Conservation (phyloP, 2,329 filamentous ascomycete species). For the Lachnellula arida region DNA sequence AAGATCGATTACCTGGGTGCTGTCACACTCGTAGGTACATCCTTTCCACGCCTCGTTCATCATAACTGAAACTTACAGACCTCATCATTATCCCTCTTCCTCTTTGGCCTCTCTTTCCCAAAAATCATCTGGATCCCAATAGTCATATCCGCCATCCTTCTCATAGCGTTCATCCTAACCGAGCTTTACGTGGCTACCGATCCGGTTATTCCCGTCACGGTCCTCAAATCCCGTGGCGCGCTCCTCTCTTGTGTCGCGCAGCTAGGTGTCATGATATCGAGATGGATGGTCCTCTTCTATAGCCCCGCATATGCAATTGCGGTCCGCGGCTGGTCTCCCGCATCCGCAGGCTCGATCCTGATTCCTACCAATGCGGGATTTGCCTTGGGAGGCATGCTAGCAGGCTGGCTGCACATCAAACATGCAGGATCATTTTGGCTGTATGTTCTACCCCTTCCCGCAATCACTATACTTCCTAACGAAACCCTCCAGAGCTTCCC, state of each 20-base stretch:
- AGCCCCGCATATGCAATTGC: constrained; percentile 75
- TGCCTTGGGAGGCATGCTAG: constrained; percentile 65
- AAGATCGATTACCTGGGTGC: constrained; percentile 73
- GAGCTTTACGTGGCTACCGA: constrained; percentile 61
- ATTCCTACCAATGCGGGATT: constrained; percentile 81
- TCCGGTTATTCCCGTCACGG: constrained; percentile 68
- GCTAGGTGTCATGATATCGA: constrained; percentile 72
- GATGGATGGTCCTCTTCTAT: constrained; percentile 79
- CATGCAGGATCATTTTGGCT: constrained; percentile 69
- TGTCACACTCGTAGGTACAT: constrained; percentile 50
- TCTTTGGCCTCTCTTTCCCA: constrained; percentile 64
- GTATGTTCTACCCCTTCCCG: constrained; percentile 26
- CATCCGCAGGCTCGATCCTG: constrained; percentile 68
- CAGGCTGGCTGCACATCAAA: constrained; percentile 72
- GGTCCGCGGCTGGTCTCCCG: constrained; percentile 64
- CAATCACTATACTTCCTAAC: background rate
- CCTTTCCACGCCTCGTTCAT: background rate
- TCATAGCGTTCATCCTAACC: constrained; percentile 53
- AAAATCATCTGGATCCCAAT: constrained; percentile 57
- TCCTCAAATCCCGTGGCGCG: constrained; percentile 66
- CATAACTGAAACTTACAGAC: constrained; percentile 41
- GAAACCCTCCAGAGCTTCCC: constrained; percentile 35
- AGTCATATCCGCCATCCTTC: constrained; percentile 47
- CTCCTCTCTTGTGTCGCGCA: constrained; percentile 71
- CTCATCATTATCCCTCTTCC: constrained; percentile 62